Base-by-base conservation (phyloP, 179 eudicot genomes). In the Beta lomatogona region DNA sequence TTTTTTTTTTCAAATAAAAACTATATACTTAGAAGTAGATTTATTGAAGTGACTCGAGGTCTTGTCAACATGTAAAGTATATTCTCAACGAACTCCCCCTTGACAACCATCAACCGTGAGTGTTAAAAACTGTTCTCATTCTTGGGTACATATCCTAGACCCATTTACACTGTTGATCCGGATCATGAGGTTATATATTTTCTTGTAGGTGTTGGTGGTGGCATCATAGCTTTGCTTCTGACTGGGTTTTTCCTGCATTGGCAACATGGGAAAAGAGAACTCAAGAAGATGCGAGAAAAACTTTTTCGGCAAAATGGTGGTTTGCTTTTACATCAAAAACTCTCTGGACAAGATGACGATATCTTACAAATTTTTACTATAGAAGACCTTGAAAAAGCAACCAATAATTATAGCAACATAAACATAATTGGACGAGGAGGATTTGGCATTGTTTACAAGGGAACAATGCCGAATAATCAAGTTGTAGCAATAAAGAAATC, bases 401-500 rank as follows among this genome's bases (percentile, higher is more conserved):
- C 28, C 25, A 63, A 63, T 5, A 63, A 63, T 63, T 63, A 21
- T 22, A 19, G 67, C 18, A 25, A 63, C 25, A 63, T 13, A 6
- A 63, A 63, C 6, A 63, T 63, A 63, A 63, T 63, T 63, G 67
- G 67, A 19, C n/a, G 67, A 63, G 67, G 67, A 63, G 67, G 67
- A 2, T 21, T 61, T 61, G 66, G 52, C 52, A 48, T 48, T 48
- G 52, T 48, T 48, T 48, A 48, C 52, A 48, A 6, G 52, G 52
- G 52, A 48, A 48, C 52, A 4, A 5, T 48, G 9, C 52, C 52
- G 9, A 48, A 48, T 48, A 6, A 9, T 48, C 7, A 48, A 48
- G 2, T 48, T 48, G 52, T 48, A 48, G 52, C 52, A 48, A 48
- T 48, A 48, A 48, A 48, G 52, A 48, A 48, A 48, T 48, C 52